Conservation (phyloP, 129 eudicot genomes). For the Flaveria bidentis region DNA sequence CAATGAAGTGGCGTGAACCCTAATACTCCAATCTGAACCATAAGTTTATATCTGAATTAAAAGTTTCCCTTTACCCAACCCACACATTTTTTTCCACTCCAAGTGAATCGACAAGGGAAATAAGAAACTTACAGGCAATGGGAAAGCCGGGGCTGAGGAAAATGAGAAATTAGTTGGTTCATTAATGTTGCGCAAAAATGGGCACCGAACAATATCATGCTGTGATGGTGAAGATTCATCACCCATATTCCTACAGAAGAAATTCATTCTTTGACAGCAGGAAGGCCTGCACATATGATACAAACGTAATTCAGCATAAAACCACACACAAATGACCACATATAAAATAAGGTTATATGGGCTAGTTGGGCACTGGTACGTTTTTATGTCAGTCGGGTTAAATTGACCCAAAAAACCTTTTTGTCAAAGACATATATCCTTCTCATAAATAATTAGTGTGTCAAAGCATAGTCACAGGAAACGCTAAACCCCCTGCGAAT, state of each 20-base stretch:
- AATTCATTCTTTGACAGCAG: slow-evolving; percentile 53
- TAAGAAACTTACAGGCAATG: slow-evolving; percentile 68
- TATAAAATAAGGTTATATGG: not conserved
- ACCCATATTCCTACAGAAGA: slow-evolving; percentile 49
- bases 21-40: slow-evolving; percentile 1
- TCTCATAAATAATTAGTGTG: not conserved
- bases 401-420: not conserved
- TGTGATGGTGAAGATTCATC: slow-evolving; percentile 60
- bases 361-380: not conserved
- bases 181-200: slow-evolving; percentile 86
- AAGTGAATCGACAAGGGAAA: not conserved
- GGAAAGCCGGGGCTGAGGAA: slow-evolving; percentile 62
- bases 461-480: not conserved
- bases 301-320: not conserved
- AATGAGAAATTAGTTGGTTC: slow-evolving; percentile 93
- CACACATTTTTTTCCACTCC: not conserved
- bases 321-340: not conserved
- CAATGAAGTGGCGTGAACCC: not conserved
- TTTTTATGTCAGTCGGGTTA: not conserved
- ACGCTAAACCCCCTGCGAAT: no score
- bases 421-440: not conserved
- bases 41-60: not conserved
- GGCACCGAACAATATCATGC: slow-evolving; percentile 69
- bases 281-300: slow-evolving; percentile 33
- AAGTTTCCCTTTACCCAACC: not conserved